Conservation (phyloP, 768 basidiomycete species). For the Trametes cubensis region DNA sequence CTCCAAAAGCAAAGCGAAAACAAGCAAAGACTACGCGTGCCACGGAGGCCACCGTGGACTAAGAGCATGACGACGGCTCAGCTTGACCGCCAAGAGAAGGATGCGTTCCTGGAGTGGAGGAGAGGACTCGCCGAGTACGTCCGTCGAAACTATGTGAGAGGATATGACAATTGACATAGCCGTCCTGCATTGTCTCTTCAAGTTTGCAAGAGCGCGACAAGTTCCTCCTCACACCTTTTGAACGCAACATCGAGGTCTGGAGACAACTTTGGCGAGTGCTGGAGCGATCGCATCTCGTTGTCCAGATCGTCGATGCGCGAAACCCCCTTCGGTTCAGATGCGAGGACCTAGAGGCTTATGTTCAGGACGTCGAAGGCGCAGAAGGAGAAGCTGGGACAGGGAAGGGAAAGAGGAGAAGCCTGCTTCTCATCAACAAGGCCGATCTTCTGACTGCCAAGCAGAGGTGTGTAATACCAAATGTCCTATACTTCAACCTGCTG, state of each 20-base stretch:
- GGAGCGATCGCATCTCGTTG: constrained; percentile 90
- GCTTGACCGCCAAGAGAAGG: constrained; percentile 87
- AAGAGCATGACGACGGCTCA: constrained; percentile 75
- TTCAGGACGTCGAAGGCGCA: constrained; percentile 78
- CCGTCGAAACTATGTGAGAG: neutral
- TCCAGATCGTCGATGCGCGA: constrained; percentile 95
- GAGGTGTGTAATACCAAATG: constrained; percentile 52
- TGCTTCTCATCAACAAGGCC: constrained; percentile 94
- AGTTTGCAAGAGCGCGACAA: constrained; percentile 88
- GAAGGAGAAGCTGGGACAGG: constrained; percentile 83
- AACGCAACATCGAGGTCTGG: constrained; percentile 98
- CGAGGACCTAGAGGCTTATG: constrained; percentile 86
- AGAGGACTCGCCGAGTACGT: constrained; percentile 88
- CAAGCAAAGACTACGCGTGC: constrained; percentile 77
- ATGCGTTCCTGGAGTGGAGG: constrained; percentile 91
- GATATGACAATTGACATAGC: neutral
- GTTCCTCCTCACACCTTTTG: constrained; percentile 93
- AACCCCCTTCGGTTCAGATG: constrained; percentile 93
- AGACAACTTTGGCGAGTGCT: constrained; percentile 96
- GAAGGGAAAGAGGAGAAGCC: constrained; percentile 67
- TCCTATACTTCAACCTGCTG: neutral
- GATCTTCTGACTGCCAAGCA: constrained; percentile 88
- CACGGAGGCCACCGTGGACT: constrained; percentile 88
- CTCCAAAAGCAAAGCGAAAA: constrained; percentile 76
- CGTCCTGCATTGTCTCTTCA: neutral